These are phyloP conservation scores for Sugiyamaella floridensis DNA, from an alignment of 805 yeast genomes.

Conservation along the genomic window DNA sequence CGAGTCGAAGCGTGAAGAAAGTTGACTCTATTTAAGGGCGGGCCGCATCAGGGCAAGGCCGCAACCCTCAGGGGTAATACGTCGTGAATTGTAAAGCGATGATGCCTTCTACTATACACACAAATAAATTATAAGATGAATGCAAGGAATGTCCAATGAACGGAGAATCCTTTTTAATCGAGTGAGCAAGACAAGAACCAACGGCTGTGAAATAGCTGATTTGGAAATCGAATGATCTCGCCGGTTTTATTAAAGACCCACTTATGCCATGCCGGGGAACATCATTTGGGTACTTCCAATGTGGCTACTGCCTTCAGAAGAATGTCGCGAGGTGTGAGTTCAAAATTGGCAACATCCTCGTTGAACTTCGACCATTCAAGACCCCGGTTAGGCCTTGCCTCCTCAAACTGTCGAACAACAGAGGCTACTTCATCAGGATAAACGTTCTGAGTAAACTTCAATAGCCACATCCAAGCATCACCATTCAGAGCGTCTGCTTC, in stretches of 20 bases:
- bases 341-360: not conserved
- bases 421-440: not conserved
- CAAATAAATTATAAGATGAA: no score
- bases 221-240: no score
- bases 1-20: not conserved
- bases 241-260: no score
- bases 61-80: not conserved
- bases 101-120: not conserved
- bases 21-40: not conserved
- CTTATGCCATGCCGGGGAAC: no score
- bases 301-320: slow-evolving; percentile 1
- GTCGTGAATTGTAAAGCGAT: no score
- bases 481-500: slow-evolving; percentile 54
- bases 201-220: no score
- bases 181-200: no score
- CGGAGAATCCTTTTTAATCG: no score
- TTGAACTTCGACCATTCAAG: not conserved
- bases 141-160: no score
- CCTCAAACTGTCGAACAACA: not conserved
- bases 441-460: slow-evolving; percentile 32
- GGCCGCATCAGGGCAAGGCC: not conserved
- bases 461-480: slow-evolving; percentile 68
- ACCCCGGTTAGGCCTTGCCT: not conserved
- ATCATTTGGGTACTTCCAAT: not conserved
- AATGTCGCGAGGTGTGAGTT: not conserved